Percentiles rank a stretch among this genome's conserved stretches.
Conservation (phyloP, 129 eudicot genomes). For the Artemisia tridentata region DNA sequence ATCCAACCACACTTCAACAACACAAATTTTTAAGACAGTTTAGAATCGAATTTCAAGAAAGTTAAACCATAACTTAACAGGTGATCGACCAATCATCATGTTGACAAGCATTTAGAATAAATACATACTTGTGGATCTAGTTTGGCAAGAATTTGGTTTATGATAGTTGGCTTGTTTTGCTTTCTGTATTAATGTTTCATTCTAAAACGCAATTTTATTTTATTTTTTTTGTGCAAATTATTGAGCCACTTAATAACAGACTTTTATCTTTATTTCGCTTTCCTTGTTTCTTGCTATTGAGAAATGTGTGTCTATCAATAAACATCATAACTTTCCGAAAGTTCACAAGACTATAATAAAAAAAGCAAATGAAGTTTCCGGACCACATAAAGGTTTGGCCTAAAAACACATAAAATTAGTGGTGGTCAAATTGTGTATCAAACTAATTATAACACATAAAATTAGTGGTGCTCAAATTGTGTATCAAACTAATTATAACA, state of each 20-base stretch:
- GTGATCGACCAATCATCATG: no score
- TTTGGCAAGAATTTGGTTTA: background rate
- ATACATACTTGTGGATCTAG: background rate
- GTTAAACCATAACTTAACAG: background rate
- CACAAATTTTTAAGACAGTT: slow-evolving; percentile 5
- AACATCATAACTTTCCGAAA: background rate
- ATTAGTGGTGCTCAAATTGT: no score
- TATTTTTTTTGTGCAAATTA: background rate
- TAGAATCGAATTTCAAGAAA: slow-evolving; percentile 1
- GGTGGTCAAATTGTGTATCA: no score
- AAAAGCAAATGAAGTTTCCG: background rate
- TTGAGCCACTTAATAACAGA: background rate
- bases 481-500: background rate
- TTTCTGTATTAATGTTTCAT: background rate
- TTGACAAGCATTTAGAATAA: background rate
- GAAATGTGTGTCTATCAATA: background rate
- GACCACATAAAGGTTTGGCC: background rate
- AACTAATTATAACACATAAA: no score
- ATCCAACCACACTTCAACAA: slow-evolving; percentile 72
- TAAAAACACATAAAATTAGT: background rate
- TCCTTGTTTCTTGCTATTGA: background rate
- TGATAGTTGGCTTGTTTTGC: background rate
- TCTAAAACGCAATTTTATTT: background rate
- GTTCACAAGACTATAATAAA: background rate
- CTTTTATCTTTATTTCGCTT: background rate